Evolutionary conservation across 2,329 filamentous ascomycete genomes (phyloP).

Genomic region (Aspergillus puulaauensis): DNA sequence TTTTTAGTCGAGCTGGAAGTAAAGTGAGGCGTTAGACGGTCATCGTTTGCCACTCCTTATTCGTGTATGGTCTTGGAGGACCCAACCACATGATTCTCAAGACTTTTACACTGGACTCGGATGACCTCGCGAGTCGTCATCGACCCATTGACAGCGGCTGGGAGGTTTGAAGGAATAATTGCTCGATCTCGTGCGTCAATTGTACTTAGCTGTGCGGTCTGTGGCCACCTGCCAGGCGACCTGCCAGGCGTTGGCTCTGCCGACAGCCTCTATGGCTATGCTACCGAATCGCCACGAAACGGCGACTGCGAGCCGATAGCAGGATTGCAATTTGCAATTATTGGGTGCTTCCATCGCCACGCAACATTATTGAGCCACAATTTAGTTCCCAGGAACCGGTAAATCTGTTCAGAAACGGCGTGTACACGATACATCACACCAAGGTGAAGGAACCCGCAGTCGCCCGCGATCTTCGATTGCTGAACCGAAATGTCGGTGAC

Average conservation of each 20-base stretch:
- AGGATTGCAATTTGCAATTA: not conserved
- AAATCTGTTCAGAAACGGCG: not conserved
- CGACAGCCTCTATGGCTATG: not conserved
- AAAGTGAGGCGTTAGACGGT: conserved; percentile 25
- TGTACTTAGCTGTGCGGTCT: not conserved
- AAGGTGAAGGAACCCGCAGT: not conserved
- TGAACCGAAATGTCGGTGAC: conserved; percentile 18
- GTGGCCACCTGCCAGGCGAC: not conserved
- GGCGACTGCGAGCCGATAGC: not conserved
- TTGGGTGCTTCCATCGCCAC: not conserved
- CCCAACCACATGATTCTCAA: conserved; percentile 11
- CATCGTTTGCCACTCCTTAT: conserved; percentile 13
- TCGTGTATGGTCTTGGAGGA: conserved; percentile 6
- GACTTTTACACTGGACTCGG: not conserved
- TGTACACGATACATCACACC: not conserved
- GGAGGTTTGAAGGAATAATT: not conserved
- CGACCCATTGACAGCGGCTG: not conserved
- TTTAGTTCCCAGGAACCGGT: not conserved
- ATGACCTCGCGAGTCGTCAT: not conserved
- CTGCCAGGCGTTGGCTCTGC: not conserved
- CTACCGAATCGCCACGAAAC: not conserved
- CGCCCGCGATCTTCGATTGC: conserved; percentile 13
- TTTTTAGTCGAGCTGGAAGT: conserved; percentile 1
- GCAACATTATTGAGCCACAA: not conserved
- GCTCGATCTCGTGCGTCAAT: not conserved